Conservation (phyloP, 129 eudicot species). For the Flaveria robusta region DNA sequence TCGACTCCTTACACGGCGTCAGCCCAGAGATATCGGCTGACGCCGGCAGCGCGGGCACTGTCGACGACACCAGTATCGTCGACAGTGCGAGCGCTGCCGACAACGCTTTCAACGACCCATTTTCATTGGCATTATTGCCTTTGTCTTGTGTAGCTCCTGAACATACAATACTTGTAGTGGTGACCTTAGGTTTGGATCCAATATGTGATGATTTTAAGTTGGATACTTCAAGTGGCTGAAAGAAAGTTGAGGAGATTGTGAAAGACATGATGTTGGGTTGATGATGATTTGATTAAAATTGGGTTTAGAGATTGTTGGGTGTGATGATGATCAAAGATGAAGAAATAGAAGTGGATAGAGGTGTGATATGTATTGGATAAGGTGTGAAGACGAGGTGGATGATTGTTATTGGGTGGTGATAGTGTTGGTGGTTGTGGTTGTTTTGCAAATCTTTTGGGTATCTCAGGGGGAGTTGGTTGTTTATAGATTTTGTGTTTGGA, state of each 20-base stretch:
- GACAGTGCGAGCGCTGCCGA: constrained; percentile 90
- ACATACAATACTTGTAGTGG: constrained; percentile 22
- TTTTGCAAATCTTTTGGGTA: constrained; percentile 27
- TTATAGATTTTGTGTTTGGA: neutral
- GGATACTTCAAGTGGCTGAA: constrained; percentile 36
- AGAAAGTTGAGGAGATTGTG: constrained; percentile 44
- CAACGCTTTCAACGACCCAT: constrained; percentile 48
- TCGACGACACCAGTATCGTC: constrained; percentile 68
- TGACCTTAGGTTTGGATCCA: constrained; percentile 26
- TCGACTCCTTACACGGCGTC: constrained; percentile 94
- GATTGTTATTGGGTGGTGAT: constrained; percentile 5
- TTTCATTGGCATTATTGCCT: constrained; percentile 7
- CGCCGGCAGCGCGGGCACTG: constrained; percentile 64
- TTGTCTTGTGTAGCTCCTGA: constrained; percentile 29
- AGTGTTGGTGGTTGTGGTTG: constrained; percentile 33
- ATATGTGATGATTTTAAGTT: constrained; percentile 17
- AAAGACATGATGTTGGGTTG: constrained; percentile 27
- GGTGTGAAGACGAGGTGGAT: constrained; percentile 36
- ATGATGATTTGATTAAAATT: neutral
- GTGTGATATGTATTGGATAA: constrained; percentile 32
- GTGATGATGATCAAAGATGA: constrained; percentile 16
- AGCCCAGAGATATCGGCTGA: constrained; percentile 85
- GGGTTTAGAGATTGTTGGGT: neutral
- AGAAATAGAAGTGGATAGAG: constrained; percentile 32
- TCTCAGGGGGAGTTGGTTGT: neutral